Conservation (phyloP, 2,329 filamentous ascomycete genomes). For the Penicillium olsonii region DNA sequence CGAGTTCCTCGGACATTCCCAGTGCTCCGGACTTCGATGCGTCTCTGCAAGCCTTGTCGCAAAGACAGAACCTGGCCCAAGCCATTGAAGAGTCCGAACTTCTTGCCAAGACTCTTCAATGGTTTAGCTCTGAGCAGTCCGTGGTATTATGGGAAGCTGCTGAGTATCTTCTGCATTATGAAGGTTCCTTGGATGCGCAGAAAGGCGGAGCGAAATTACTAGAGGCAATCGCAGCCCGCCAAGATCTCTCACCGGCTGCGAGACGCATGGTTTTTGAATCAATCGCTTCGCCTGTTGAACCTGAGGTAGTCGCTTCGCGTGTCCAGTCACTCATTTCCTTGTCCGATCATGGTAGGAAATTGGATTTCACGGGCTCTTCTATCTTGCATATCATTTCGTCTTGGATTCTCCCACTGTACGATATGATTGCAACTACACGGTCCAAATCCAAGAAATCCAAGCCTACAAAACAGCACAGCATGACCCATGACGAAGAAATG, state of each 20-base stretch:
- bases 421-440: conserved; percentile 36
- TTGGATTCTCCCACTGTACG: conserved; percentile 43
- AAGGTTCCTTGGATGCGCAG: conserved; percentile 37
- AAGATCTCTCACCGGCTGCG: conserved; percentile 40
- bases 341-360: conserved; percentile 46
- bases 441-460: conserved; percentile 42
- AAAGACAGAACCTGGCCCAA: conserved; percentile 35
- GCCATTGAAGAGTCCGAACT: conserved; percentile 43
- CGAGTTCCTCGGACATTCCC: conserved; percentile 41
- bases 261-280: conserved; percentile 38
- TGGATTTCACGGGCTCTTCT: conserved; percentile 42
- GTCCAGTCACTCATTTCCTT: conserved; percentile 42
- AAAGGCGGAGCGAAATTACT: conserved; percentile 38
- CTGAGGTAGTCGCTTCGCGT: conserved; percentile 41
- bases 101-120: conserved; percentile 34
- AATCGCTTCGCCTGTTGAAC: conserved; percentile 35
- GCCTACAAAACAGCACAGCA: conserved; percentile 31
- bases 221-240: conserved; percentile 39
- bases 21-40: conserved; percentile 41
- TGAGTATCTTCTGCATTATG: conserved; percentile 39
- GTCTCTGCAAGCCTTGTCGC: conserved; percentile 37
- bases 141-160: conserved; percentile 43
- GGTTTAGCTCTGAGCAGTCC: conserved; percentile 43
- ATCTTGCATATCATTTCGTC: conserved; percentile 42
- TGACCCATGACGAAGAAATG: conserved; percentile 36